A percentile compares a stretch with the other conserved stretches of the same genome.
Conservation (phyloP, 345 rosid genomes). For the Salix brachista region DNA sequence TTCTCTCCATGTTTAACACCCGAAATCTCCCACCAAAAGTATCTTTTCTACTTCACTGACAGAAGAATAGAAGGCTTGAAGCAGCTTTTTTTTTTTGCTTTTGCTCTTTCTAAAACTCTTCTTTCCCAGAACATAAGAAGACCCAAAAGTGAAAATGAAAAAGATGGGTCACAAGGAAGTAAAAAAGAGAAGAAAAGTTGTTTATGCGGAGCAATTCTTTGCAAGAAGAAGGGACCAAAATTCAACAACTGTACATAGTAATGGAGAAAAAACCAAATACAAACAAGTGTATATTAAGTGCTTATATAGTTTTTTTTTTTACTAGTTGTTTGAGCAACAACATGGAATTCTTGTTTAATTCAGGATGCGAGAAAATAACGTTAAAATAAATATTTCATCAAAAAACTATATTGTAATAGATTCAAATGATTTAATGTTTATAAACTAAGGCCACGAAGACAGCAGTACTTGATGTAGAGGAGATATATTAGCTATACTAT, state of each 20-base stretch:
- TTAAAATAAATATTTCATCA: too few species aligned
- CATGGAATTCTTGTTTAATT: not conserved
- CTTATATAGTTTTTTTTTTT: not conserved
- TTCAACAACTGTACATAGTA: not conserved
- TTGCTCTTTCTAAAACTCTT: not conserved
- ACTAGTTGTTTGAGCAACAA: not conserved
- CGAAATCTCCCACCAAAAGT: not conserved
- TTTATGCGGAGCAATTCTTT: not conserved
- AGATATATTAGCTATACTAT: too few species aligned
- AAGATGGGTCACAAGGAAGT: not conserved
- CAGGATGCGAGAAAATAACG: not conserved
- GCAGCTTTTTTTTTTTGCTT: not conserved
- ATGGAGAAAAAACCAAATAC: not conserved
- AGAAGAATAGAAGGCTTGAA: not conserved
- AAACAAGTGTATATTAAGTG: not conserved
- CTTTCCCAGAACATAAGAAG: not conserved
- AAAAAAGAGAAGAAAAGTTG: not conserved
- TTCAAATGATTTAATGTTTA: not conserved
- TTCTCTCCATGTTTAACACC: conserved; percentile 41
- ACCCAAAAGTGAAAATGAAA: not conserved
- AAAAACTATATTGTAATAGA: not conserved
- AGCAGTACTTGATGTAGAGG: not conserved
- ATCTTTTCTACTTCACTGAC: not conserved
- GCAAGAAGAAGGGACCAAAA: not conserved
- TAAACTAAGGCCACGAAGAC: not conserved